Base-by-base conservation (phyloP, 2,329 filamentous ascomycete species). In the Cordyceps tenuipes region DNA sequence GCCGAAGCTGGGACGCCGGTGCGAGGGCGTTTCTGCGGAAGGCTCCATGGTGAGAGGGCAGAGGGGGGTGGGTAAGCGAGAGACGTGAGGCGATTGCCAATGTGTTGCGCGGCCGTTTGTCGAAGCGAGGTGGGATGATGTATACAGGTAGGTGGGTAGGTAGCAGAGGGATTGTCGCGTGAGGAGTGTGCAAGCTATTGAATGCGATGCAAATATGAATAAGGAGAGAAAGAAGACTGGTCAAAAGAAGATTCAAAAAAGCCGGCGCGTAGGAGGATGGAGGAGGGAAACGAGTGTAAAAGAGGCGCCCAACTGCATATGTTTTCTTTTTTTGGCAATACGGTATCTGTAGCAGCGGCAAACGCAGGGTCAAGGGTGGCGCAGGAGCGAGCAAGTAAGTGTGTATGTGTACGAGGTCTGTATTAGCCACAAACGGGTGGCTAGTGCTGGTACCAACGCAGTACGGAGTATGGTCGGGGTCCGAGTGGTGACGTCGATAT, bases 1-100 rank as follows among this genome's bases (percentile, higher is more conserved):
- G 53, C 53, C 78, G 74, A 82, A 75, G 68, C 76, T 80, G 65
- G 79, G 71, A 62, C 74, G 74, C 66, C 72, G 69, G 60, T 71
- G 68, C 59, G 71, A 68, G 55, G 69, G 67, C 67, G 72, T 15
- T 21, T 51, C 47, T 5, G 54, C 56, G 46, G 31, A 53, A 50
- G 34, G 47, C n/a, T 59, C 56, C 56, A 59, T 59, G 56, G 23
- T 7, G 34, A 56, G 41, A 15, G 43, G 26, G 17, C 31, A 13
- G 64, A 68, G 71, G 65, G 69, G 71, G 65, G 69, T 66, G 59
- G 65, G n/a, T 39, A 34, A 46, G 56, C 47, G 39, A 59, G 36
- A 52, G 29, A n/a, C 12, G 39, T 43, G 46, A 49, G 50, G 47
- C 47, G 19, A 57, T 49, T 50, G 55, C 46, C 46, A 50, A 31